phyloP scores from a whole-genome alignment of 2,329 filamentous ascomycete species.

The Diaporthe capsici region DNA sequence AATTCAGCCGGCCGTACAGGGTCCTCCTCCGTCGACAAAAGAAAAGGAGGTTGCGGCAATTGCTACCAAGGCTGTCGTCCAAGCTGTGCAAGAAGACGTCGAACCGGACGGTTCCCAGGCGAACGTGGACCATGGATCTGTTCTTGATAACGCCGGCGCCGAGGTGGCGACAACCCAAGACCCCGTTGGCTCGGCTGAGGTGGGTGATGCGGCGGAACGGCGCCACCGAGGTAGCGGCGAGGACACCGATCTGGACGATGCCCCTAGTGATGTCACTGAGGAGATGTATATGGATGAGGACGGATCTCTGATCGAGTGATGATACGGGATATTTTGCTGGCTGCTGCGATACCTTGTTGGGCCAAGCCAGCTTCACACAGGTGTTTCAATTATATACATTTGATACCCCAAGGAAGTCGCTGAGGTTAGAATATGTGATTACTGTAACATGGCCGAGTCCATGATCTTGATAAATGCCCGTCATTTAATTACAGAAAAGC shows the following conservation, averaged over 20 bases:
- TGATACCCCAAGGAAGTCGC: not conserved
- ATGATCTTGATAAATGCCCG: not conserved
- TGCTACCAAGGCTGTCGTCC: not conserved
- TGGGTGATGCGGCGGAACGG: not conserved
- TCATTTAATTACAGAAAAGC: not conserved
- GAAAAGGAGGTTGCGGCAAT: no score
- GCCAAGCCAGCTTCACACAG: not conserved
- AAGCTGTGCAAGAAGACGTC: not conserved
- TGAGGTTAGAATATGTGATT: not conserved
- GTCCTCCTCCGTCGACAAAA: not conserved
- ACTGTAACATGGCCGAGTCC: no score
- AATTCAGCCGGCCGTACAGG: conserved; percentile 29
- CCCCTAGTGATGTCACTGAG: conserved; percentile 48
- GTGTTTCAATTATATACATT: not conserved
- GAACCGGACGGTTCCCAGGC: no score
- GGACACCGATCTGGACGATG: conserved; percentile 39
- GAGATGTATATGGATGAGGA: conserved; percentile 51
- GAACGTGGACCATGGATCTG: not conserved
- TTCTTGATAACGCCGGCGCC: not conserved
- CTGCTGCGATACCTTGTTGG: not conserved
- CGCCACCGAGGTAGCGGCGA: not conserved
- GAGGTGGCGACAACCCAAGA: not conserved
- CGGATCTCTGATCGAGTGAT: conserved; percentile 48
- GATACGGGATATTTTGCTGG: not conserved
- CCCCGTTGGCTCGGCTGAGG: not conserved